Evolutionary conservation across 1,284 basidiomycete species (phyloP).

Genomic region (Rhodofomes roseus): DNA sequence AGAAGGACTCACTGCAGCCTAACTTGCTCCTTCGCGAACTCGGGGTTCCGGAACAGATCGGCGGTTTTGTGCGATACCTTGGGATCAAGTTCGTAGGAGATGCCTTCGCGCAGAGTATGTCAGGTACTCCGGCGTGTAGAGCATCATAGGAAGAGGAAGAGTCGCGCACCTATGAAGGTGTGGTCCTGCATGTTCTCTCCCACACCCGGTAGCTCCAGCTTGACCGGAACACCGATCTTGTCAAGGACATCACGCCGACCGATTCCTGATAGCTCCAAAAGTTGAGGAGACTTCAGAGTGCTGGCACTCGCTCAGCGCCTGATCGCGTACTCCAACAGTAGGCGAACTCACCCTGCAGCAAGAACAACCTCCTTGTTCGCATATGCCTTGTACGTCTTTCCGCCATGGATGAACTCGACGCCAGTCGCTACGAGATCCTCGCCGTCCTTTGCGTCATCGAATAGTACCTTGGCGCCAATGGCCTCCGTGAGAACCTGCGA

Average conservation of each 20-base stretch:
- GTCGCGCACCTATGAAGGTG: constrained; percentile 7
- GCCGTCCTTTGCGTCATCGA: constrained; percentile 5
- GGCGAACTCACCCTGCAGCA: constrained; percentile 19
- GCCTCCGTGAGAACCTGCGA: constrained; percentile 12
- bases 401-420: constrained; percentile 23
- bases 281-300: constrained; percentile 27
- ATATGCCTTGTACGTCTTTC: constrained; percentile 12
- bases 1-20: constrained; percentile 7
- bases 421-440: constrained; percentile 18
- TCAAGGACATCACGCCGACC: constrained; percentile 26
- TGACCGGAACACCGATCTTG: constrained; percentile 25
- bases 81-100: constrained; percentile 9
- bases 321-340: neutral
- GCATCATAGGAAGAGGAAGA: neutral
- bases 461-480: constrained; percentile 3
- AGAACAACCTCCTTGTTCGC: constrained; percentile 24
- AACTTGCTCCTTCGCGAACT: constrained; percentile 9
- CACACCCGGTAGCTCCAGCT: constrained; percentile 26
- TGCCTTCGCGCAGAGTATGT: neutral
- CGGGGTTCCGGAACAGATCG: constrained; percentile 10
- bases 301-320: constrained; percentile 3
- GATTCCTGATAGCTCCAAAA: constrained; percentile 40
- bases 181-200: constrained; percentile 39
- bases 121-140: neutral
- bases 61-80: constrained; percentile 5